Conservation (phyloP, 208 protist species). For the Leishmania guyanensis region DNA sequence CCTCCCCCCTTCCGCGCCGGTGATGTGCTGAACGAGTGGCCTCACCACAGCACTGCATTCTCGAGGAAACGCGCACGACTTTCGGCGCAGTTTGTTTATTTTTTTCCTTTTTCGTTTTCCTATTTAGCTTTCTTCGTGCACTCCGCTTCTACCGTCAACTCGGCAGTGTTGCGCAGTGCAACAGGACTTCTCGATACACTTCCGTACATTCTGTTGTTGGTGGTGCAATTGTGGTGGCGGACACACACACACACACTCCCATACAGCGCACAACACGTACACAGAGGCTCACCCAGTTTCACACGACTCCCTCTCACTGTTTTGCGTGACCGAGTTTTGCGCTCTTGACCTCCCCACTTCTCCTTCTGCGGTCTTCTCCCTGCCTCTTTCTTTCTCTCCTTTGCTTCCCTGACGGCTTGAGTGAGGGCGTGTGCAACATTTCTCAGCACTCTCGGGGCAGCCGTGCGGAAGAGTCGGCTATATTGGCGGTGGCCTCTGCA, state of each 20-base stretch:
- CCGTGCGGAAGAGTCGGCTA: background rate
- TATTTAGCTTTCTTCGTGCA: background rate
- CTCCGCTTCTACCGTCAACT: background rate
- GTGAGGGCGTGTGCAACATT: background rate
- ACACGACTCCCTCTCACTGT: background rate
- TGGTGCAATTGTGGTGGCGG: background rate
- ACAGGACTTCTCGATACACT: background rate
- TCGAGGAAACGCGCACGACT: background rate
- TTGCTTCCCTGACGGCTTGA: background rate
- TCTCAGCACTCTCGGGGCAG: background rate
- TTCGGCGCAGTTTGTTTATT: background rate
- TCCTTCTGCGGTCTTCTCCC: background rate
- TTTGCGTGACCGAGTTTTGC: background rate
- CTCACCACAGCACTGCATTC: background rate
- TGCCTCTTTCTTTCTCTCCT: too few relatives aligned
- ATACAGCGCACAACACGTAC: background rate
- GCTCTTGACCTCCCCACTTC: background rate
- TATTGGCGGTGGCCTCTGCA: background rate
- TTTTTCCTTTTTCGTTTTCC: background rate
- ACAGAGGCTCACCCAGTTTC: conserved; percentile 4
- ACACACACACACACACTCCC: background rate
- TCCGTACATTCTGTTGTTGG: background rate
- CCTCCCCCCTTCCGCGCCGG: background rate
- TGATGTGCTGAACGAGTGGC: background rate
- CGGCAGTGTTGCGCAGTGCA: background rate